These are phyloP conservation scores for Russula emetica DNA, from an alignment of 768 basidiomycete species.

Conservation along the genomic window DNA sequence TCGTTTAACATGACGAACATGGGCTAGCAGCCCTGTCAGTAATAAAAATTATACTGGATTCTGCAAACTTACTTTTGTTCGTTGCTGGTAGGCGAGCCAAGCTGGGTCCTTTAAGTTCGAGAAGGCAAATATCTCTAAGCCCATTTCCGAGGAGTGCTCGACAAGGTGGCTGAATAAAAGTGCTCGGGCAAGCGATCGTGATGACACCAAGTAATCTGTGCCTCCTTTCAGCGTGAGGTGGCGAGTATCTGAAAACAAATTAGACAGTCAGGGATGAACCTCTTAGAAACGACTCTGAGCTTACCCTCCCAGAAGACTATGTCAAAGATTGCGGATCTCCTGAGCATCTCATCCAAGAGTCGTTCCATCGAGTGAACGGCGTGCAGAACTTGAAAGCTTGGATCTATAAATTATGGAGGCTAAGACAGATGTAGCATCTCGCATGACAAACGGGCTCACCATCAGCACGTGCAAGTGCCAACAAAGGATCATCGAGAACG, in stretches of 20 bases:
- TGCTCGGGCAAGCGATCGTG: conserved; percentile 49
- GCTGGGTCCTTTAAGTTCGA: conserved; percentile 40
- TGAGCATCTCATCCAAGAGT: conserved; percentile 46
- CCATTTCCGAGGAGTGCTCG: conserved; percentile 31
- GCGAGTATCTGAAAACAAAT: conserved; percentile 39
- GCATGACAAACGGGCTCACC: conserved; percentile 36
- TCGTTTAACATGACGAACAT: conserved; percentile 64
- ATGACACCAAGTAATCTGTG: conserved; percentile 38
- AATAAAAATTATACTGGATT: not conserved
- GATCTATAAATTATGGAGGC: conserved; percentile 35
- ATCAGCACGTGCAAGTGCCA: conserved; percentile 47
- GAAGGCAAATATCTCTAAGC: conserved; percentile 47
- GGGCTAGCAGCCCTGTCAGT: conserved; percentile 41
- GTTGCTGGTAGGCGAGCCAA: conserved; percentile 46
- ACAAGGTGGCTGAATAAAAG: conserved; percentile 49
- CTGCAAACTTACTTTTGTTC: conserved; percentile 36
- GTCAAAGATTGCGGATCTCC: conserved; percentile 53
- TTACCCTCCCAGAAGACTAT: conserved; percentile 60
- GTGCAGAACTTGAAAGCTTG: conserved; percentile 60
- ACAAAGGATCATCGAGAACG: conserved; percentile 56
- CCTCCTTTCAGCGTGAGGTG: conserved; percentile 44
- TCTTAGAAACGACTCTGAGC: conserved; percentile 10
- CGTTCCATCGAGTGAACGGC: conserved; percentile 53
- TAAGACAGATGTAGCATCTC: not conserved
- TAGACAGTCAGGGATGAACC: not conserved